Conservation (phyloP, 2,329 filamentous ascomycete genomes). For the Diaporthe citri region DNA sequence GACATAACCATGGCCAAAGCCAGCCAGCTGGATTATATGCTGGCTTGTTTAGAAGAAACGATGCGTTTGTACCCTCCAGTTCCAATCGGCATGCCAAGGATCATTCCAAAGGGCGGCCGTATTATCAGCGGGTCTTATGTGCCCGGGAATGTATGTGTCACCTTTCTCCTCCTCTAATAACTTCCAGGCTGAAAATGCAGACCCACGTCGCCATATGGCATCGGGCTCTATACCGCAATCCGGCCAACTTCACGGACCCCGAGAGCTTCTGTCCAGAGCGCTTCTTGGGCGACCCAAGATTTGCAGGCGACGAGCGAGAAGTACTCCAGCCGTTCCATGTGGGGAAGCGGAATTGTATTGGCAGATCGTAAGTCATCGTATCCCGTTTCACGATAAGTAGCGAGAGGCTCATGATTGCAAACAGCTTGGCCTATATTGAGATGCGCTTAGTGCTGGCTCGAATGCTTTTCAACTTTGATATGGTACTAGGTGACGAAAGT, state of each 20-base stretch:
- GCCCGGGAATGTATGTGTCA: background rate
- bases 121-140: background rate
- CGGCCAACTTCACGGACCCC: background rate
- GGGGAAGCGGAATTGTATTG: background rate
- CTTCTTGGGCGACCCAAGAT: background rate
- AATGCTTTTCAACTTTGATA: slow-evolving; percentile 62
- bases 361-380: background rate
- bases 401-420: background rate
- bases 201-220: background rate
- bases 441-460: slow-evolving; percentile 62
- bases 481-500: slow-evolving; percentile 53
- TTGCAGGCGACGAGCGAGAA: background rate
- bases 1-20: slow-evolving; percentile 5
- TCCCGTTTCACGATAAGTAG: background rate
- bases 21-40: slow-evolving; percentile 30
- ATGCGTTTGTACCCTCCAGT: slow-evolving; percentile 33
- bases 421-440: slow-evolving; percentile 62
- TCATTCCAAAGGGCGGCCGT: background rate
- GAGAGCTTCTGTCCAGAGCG: background rate
- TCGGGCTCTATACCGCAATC: background rate
- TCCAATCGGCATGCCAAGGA: slow-evolving; percentile 28
- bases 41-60: slow-evolving; percentile 22
- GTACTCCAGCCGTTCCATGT: background rate
- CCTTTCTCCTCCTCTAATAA: too few species aligned
- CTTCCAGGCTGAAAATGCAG: background rate